Conservation (phyloP, 2,329 filamentous ascomycete genomes). For the Aspergillus aculeatus region DNA sequence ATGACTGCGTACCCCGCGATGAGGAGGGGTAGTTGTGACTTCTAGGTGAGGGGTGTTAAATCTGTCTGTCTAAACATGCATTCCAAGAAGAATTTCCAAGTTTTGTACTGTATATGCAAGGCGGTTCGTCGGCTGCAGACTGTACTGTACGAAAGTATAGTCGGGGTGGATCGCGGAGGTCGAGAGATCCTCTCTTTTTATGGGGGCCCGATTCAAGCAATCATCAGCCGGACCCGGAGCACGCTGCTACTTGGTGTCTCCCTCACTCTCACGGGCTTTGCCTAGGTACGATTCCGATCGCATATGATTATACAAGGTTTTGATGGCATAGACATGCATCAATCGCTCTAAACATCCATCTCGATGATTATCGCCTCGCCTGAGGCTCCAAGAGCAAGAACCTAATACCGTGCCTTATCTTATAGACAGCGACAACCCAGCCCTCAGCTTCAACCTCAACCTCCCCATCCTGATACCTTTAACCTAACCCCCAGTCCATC, state of each 20-base stretch:
- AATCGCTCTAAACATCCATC: too few relatives aligned
- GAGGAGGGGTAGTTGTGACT: background rate
- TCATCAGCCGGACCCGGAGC: background rate
- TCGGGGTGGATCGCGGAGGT: background rate
- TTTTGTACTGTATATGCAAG: background rate
- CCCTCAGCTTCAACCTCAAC: too few relatives aligned
- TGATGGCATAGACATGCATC: too few relatives aligned
- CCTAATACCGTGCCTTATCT: too few relatives aligned
- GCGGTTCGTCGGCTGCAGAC: background rate
- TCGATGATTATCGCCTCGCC: too few relatives aligned
- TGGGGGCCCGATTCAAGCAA: background rate
- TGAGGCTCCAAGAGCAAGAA: too few relatives aligned
- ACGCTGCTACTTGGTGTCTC: background rate
- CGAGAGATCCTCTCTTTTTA: background rate
- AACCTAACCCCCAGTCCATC: too few relatives aligned
- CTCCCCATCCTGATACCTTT: too few relatives aligned
- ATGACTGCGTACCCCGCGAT: background rate
- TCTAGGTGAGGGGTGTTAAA: background rate
- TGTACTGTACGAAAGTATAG: background rate
- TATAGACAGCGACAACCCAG: too few relatives aligned
- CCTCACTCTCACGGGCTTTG: background rate
- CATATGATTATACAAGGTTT: background rate
- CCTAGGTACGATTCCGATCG: background rate
- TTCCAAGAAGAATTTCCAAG: background rate
- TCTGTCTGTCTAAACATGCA: background rate